phyloP scores from a whole-genome alignment of 495 filamentous ascomycete genomes.

The Corynascus novoguineensis region DNA sequence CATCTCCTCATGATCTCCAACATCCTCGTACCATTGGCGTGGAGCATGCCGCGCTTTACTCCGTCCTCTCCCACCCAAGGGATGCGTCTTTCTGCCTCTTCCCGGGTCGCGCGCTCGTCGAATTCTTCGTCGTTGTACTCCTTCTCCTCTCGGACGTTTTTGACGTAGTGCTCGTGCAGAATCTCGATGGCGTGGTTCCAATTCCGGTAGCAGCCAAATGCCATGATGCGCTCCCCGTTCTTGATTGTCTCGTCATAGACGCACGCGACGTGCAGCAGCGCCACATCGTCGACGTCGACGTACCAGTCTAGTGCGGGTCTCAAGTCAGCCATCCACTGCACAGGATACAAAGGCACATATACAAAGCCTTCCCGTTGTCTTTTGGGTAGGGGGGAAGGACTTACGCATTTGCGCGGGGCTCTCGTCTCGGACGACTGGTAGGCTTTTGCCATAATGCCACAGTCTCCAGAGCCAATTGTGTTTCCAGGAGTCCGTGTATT shows the following conservation, averaged over 20 bases:
- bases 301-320: neutral
- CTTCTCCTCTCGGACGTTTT: neutral
- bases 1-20: neutral
- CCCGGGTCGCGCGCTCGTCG: neutral
- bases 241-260: slow-evolving; percentile 1
- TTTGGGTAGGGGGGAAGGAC: neutral
- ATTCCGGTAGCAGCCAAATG: slow-evolving; percentile 2
- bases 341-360: no score
- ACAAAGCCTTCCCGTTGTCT: no score
- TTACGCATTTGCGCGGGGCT: neutral
- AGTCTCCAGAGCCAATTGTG: neutral
- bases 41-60: neutral
- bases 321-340: neutral
- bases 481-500: neutral
- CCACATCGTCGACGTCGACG: slow-evolving; percentile 16
- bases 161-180: neutral
- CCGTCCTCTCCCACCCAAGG: neutral
- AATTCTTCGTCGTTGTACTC: neutral
- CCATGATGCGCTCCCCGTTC: slow-evolving; percentile 7
- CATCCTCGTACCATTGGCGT: neutral
- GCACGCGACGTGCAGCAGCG: slow-evolving; percentile 12
- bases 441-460: neutral
- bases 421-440: neutral
- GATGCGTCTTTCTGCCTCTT: neutral
- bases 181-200: slow-evolving; percentile 5